phyloP scores from a whole-genome alignment of 768 basidiomycete species.

The Tulasnella sp. region DNA sequence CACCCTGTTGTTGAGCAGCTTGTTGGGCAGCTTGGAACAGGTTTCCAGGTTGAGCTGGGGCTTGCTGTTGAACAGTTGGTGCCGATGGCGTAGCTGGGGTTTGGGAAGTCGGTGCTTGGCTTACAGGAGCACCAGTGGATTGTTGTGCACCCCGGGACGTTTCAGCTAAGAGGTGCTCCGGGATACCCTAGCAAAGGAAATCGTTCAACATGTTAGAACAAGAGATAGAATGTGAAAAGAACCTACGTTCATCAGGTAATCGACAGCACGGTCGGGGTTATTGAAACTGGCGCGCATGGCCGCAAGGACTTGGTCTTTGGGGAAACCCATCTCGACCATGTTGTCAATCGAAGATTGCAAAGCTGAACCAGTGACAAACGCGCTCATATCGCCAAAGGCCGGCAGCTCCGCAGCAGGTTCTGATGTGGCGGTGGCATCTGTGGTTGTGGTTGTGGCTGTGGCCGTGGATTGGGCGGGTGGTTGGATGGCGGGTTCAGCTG shows the following conservation, averaged over 20 bases:
- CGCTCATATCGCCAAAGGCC: conserved; percentile 41
- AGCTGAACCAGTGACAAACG: conserved; percentile 68
- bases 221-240: not conserved
- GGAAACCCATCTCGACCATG: conserved; percentile 94
- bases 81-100: conserved; percentile 28
- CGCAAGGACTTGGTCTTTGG: conserved; percentile 70
- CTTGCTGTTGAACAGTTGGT: conserved; percentile 24
- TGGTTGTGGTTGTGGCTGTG: conserved; percentile 14
- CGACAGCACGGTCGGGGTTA: conserved; percentile 96
- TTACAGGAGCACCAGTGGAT: conserved; percentile 29
- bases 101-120: conserved; percentile 33
- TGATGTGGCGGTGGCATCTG: conserved; percentile 31
- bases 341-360: conserved; percentile 70
- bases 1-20: conserved; percentile 29
- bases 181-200: conserved; percentile 56
- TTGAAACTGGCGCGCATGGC: conserved; percentile 92
- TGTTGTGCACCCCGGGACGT: conserved; percentile 19
- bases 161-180: conserved; percentile 55
- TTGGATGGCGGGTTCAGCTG: conserved; percentile 27
- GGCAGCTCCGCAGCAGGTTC: conserved; percentile 29
- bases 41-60: conserved; percentile 36
- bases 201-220: conserved; percentile 3
- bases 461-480: conserved; percentile 27
- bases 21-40: conserved; percentile 61
- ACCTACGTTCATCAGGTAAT: conserved; percentile 88